Percentiles rank a stretch among this genome's conserved stretches.
Evolutionary conservation across 2,329 filamentous ascomycete species (phyloP).

Genomic region (Chaetomiaceae sp.): DNA sequence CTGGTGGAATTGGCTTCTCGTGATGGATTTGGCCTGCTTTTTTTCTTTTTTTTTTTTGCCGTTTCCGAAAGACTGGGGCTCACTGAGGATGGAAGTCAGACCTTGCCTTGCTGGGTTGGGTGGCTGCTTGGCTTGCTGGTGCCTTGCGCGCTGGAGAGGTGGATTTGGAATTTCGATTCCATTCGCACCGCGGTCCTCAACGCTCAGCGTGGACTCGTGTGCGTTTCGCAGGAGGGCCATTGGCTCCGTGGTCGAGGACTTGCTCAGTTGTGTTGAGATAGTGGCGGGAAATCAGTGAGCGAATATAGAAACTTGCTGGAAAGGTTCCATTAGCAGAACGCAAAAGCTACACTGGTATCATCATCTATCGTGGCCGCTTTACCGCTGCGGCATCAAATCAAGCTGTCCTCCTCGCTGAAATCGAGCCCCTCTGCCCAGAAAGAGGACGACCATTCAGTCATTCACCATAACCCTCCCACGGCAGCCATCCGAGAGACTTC

Average conservation of each 20-base stretch:
- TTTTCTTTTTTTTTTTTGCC: no score
- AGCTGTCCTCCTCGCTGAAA: no score
- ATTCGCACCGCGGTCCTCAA: background rate
- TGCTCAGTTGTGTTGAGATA: background rate
- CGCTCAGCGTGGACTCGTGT: background rate
- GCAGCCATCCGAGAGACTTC: no score
- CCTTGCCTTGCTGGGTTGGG: background rate
- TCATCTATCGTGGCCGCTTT: background rate
- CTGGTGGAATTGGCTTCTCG: background rate
- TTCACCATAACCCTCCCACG: no score
- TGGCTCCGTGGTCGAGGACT: background rate
- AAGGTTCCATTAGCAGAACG: no score
- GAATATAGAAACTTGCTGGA: background rate
- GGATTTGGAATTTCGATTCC: background rate
- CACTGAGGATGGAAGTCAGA: background rate
- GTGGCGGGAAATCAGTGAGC: background rate
- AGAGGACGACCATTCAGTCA: no score
- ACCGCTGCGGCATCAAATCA: no score
- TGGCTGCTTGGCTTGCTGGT: background rate
- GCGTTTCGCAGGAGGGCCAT: background rate
- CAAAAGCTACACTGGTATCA: slow-evolving; percentile 1
- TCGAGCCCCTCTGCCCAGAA: no score
- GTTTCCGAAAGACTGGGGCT: background rate
- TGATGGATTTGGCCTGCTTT: background rate
- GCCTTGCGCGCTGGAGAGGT: background rate